These are phyloP conservation scores for Tolypocladium cylindrosporum DNA, from an alignment of 2,329 filamentous ascomycete species.

Conservation along the genomic window DNA sequence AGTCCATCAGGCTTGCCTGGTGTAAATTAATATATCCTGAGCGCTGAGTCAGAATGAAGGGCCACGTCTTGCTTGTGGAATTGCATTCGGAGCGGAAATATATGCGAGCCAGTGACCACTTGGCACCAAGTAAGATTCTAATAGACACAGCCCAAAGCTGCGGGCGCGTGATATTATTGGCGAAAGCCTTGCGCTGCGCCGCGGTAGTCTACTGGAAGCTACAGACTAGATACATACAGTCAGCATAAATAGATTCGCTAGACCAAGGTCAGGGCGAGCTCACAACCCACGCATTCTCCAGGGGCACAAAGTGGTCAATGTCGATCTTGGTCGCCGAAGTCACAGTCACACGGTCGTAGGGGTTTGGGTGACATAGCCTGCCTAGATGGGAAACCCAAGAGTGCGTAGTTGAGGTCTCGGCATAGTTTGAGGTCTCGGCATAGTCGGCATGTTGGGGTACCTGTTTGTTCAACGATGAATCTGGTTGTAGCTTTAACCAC, in stretches of 20 bases:
- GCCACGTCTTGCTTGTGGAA: too few species aligned
- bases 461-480: not conserved
- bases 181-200: conserved; percentile 52
- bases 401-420: not conserved
- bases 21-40: too few species aligned
- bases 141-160: conserved; percentile 68
- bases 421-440: not conserved
- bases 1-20: too few species aligned
- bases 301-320: conserved; percentile 75
- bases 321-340: conserved; percentile 61
- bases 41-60: too few species aligned
- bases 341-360: conserved; percentile 67
- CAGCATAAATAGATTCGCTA: not conserved
- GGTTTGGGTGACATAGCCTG: conserved; percentile 13
- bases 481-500: too few species aligned
- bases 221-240: conserved; percentile 42
- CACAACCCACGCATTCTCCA: conserved; percentile 72
- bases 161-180: conserved; percentile 66
- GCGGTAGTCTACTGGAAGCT: conserved; percentile 61
- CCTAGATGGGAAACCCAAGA: not conserved
- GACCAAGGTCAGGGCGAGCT: conserved; percentile 11
- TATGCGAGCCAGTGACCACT: too few species aligned
- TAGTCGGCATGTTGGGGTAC: not conserved
- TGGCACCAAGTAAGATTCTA: too few species aligned
- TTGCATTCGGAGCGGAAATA: too few species aligned